A percentile compares a stretch with the other conserved stretches of the same genome.
These are phyloP conservation scores for Coemansia sp. DNA, from an alignment of 192 early-diverging fungal genomes.

Conservation along the genomic window DNA sequence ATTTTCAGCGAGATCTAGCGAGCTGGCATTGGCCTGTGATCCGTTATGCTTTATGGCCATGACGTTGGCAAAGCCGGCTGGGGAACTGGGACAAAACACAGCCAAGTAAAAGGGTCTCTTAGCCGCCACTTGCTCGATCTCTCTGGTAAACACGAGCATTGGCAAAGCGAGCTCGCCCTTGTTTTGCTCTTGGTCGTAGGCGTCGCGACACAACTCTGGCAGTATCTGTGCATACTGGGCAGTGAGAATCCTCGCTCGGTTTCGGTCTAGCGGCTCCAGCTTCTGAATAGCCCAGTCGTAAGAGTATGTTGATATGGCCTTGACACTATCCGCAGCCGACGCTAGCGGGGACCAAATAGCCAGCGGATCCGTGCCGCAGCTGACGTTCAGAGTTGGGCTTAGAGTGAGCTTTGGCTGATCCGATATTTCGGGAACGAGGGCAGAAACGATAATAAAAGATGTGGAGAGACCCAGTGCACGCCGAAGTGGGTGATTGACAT, in stretches of 20 bases:
- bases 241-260: slow-evolving; percentile 37
- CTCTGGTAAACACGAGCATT: slow-evolving; percentile 40
- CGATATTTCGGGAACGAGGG: not conserved
- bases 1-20: slow-evolving; percentile 7
- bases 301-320: slow-evolving; percentile 8
- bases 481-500: slow-evolving; percentile 43
- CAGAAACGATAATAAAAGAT: slow-evolving; percentile 41
- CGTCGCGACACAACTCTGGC: slow-evolving; percentile 17
- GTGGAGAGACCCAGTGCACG: slow-evolving; percentile 29
- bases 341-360: slow-evolving; percentile 24
- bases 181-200: not conserved
- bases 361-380: slow-evolving; percentile 39
- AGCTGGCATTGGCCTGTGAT: not conserved
- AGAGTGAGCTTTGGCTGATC: slow-evolving; percentile 2
- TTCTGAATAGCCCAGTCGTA: slow-evolving; percentile 34
- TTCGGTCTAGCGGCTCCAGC: slow-evolving; percentile 32
- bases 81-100: slow-evolving; percentile 15
- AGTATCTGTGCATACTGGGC: slow-evolving; percentile 55
- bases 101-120: slow-evolving; percentile 34
- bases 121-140: slow-evolving; percentile 1
- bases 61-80: slow-evolving; percentile 43
- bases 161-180: slow-evolving; percentile 14
- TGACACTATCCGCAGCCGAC: slow-evolving; percentile 6
- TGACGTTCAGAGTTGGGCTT: slow-evolving; percentile 4
- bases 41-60: slow-evolving; percentile 19